These are phyloP conservation scores for Scedosporium aurantiacum DNA, from an alignment of 2,329 filamentous ascomycete species.

Conservation along the genomic window DNA sequence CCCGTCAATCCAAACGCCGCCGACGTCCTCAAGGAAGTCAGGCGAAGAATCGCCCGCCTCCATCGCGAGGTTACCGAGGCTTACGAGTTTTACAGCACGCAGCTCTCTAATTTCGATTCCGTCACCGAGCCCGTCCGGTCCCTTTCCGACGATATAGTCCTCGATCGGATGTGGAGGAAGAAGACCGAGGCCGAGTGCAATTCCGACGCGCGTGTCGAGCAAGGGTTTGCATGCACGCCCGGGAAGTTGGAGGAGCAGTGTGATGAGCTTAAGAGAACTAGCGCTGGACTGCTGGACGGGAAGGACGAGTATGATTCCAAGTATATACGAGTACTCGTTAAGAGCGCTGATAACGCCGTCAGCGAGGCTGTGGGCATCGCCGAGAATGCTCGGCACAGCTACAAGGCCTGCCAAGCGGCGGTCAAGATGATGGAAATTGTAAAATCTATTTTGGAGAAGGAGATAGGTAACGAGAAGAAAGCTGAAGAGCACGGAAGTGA, in stretches of 20 bases:
- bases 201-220: slow-evolving; percentile 5
- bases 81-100: slow-evolving; percentile 13
- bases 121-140: slow-evolving; percentile 14
- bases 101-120: slow-evolving; percentile 14
- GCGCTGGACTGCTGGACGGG: slow-evolving; percentile 1
- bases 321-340: not conserved
- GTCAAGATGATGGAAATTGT: not conserved
- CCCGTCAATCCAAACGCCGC: not conserved
- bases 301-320: not conserved
- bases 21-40: not conserved
- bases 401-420: not conserved
- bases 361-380: not conserved
- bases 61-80: slow-evolving; percentile 15
- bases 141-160: slow-evolving; percentile 13
- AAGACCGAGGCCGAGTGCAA: slow-evolving; percentile 12
- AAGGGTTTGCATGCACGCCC: slow-evolving; percentile 4
- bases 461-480: not conserved
- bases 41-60: slow-evolving; percentile 12
- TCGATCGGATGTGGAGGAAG: slow-evolving; percentile 18
- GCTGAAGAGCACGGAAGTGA: not conserved
- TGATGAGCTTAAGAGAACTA: not conserved
- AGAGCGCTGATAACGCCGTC: not conserved
- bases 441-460: not conserved
- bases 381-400: not conserved
- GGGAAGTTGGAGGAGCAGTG: not conserved